These are phyloP conservation scores for Ophiostoma sp. DNA, from an alignment of 2,329 filamentous ascomycete species.

Conservation along the genomic window DNA sequence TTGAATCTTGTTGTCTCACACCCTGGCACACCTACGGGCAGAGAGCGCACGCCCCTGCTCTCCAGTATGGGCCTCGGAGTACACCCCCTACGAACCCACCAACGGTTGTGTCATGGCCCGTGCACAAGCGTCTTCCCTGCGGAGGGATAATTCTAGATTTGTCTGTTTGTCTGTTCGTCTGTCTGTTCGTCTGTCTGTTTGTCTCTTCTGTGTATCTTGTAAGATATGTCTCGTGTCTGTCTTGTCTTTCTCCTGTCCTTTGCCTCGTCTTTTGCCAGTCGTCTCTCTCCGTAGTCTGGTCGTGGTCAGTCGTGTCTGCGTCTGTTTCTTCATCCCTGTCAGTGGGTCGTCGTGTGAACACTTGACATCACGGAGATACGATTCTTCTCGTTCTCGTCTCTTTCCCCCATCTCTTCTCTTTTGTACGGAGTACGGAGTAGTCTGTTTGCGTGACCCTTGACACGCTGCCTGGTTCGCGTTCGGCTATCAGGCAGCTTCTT, in stretches of 20 bases:
- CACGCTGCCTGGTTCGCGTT: no score
- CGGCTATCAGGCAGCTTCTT: no score
- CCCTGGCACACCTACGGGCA: no score
- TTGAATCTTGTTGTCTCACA: no score
- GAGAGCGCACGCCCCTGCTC: no score
- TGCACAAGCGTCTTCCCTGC: conserved; percentile 6
- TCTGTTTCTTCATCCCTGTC: background rate
- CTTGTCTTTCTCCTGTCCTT: background rate
- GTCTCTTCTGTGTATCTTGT: no score
- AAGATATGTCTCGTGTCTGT: background rate
- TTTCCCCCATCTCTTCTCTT: background rate
- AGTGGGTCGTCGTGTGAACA: conserved; percentile 3
- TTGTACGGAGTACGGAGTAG: no score
- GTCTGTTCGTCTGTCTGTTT: background rate
- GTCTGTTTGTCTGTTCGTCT: background rate
- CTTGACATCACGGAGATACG: conserved; percentile 5
- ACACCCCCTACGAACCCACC: conserved; percentile 10
- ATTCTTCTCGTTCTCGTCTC: background rate
- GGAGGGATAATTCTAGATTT: conserved; percentile 12
- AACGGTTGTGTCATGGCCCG: conserved; percentile 13
- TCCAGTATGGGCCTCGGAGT: background rate
- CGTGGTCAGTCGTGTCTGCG: background rate
- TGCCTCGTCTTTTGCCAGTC: no score
- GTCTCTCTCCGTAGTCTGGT: no score
- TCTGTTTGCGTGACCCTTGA: no score